Percentiles rank a stretch among this genome's conserved stretches.
Conservation (phyloP, 495 filamentous ascomycete genomes). For the Xylaria sp. region DNA sequence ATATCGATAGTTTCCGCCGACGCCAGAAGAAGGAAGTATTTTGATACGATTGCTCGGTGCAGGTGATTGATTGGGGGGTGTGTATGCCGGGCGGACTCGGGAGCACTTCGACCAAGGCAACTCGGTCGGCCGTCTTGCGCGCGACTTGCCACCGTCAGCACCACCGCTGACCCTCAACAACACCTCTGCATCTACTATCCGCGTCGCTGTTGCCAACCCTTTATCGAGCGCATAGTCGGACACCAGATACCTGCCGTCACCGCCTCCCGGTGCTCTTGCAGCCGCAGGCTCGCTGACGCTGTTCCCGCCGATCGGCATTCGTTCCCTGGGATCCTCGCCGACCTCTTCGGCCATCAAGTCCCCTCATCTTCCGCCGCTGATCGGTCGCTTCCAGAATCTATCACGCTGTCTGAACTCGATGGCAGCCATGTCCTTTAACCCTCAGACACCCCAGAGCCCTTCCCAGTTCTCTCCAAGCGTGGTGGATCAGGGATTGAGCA, state of each 20-base stretch:
- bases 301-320: constrained; percentile 18
- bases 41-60: constrained; percentile 12
- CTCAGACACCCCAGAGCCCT: constrained; percentile 66
- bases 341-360: constrained; percentile 26
- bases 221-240: constrained; percentile 14
- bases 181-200: background rate
- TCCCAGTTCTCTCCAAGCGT: constrained; percentile 58
- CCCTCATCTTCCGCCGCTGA: constrained; percentile 22
- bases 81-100: constrained; percentile 29
- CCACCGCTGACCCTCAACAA: constrained; percentile 15
- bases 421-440: constrained; percentile 62
- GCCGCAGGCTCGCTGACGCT: constrained; percentile 5
- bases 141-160: constrained; percentile 28
- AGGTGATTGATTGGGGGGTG: constrained; percentile 27
- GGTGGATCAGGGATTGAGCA: constrained; percentile 52
- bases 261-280: constrained; percentile 7
- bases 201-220: background rate
- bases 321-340: constrained; percentile 15
- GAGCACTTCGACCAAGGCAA: constrained; percentile 25
- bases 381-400: constrained; percentile 13
- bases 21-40: background rate
- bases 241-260: background rate
- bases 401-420: constrained; percentile 36
- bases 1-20: background rate
- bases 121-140: constrained; percentile 28